These are phyloP conservation scores for Botrytis cinerea DNA, from an alignment of 2,329 filamentous ascomycete species.

Conservation along the genomic window DNA sequence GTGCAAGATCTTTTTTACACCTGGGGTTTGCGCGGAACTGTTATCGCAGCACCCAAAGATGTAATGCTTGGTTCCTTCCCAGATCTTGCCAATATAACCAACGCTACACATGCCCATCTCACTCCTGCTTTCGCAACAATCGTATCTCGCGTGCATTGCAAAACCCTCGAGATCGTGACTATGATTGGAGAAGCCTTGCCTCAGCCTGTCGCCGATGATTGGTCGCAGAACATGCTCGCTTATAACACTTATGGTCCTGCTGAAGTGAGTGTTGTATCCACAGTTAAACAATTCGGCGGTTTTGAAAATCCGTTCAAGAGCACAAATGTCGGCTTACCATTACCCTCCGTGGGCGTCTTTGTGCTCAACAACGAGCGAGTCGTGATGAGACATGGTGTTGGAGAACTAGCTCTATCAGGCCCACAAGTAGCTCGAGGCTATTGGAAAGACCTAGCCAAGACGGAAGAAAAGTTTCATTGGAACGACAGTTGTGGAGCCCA, in stretches of 20 bases:
- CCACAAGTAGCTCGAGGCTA: conserved; percentile 64
- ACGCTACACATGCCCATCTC: conserved; percentile 14
- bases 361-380: conserved; percentile 39
- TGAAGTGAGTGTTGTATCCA: conserved; percentile 28
- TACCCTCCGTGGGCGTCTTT: conserved; percentile 40
- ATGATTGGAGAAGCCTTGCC: conserved; percentile 21
- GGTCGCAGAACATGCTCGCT: conserved; percentile 35
- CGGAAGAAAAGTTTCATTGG: conserved; percentile 57
- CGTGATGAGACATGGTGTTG: conserved; percentile 34
- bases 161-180: conserved; percentile 12
- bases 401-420: conserved; percentile 43
- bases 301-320: background rate
- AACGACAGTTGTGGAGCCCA: conserved; percentile 51
- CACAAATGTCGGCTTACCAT: conserved; percentile 3
- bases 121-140: conserved; percentile 18
- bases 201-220: background rate
- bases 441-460: conserved; percentile 58
- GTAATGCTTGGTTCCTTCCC: conserved; percentile 17
- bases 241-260: conserved; percentile 16
- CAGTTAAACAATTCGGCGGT: conserved; percentile 22
- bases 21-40: conserved; percentile 16
- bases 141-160: background rate
- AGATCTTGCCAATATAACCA: background rate
- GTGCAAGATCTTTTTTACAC: conserved; percentile 17
- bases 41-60: conserved; percentile 17